phyloP scores from a whole-genome alignment of 2,329 filamentous ascomycete species.

The Pestalotiopsis sp. region DNA sequence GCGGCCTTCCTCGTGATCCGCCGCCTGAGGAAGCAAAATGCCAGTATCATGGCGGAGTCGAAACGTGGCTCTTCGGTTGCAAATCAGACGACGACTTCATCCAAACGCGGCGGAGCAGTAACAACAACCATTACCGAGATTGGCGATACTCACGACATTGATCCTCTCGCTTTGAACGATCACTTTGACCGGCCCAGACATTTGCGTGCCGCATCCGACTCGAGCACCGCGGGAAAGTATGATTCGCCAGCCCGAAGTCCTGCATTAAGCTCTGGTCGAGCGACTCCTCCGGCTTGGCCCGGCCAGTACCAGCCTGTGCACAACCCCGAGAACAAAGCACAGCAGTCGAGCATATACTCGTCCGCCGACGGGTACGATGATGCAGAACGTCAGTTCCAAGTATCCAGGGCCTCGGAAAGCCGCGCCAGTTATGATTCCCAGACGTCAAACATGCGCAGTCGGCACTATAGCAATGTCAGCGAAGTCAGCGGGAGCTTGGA shows the following conservation, averaged over 20 bases:
- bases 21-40: constrained; percentile 46
- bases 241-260: constrained; percentile 24
- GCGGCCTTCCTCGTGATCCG: constrained; percentile 52
- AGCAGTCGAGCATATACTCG: constrained; percentile 32
- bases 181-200: constrained; percentile 18
- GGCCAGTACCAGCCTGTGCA: constrained; percentile 20
- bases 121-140: constrained; percentile 45
- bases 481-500: constrained; percentile 39
- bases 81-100: constrained; percentile 34
- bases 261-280: constrained; percentile 20
- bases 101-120: constrained; percentile 37
- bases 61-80: constrained; percentile 35
- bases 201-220: constrained; percentile 22
- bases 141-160: constrained; percentile 39
- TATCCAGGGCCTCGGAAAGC: constrained; percentile 17
- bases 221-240: constrained; percentile 14
- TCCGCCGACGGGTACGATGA: constrained; percentile 26
- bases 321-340: constrained; percentile 23
- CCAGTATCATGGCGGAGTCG: constrained; percentile 37
- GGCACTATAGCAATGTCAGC: constrained; percentile 46
- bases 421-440: constrained; percentile 41
- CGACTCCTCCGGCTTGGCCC: constrained; percentile 25
- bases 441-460: constrained; percentile 37
- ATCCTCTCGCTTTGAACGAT: constrained; percentile 34
- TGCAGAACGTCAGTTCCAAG: constrained; percentile 19